Percentiles rank a stretch among this genome's conserved stretches.
These are phyloP conservation scores for Amborella trichopoda DNA, from an alignment of 164 flowering plant genomes.

Conservation along the genomic window DNA sequence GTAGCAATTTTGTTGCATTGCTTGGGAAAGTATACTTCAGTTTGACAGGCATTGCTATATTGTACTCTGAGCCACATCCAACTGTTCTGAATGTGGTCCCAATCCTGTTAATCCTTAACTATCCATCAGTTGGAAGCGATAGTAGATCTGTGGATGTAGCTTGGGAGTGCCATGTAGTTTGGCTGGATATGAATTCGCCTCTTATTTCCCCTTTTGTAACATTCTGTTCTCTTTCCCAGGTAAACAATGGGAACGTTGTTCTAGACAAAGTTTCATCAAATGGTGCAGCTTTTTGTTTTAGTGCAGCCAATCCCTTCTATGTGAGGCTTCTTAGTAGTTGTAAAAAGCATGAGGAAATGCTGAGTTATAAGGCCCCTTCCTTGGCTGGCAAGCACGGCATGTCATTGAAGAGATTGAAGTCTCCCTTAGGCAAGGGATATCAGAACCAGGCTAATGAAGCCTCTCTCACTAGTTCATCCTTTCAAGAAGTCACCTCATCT, in stretches of 20 bases:
- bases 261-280: constrained; percentile 26
- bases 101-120: too few species aligned
- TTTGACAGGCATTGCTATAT: too few species aligned
- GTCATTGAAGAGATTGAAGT: constrained; percentile 47
- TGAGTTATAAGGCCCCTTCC: constrained; percentile 7
- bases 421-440: constrained; percentile 26
- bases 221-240: constrained; percentile 46
- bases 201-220: too few species aligned
- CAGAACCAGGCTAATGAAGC: constrained; percentile 7
- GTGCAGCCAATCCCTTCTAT: constrained; percentile 56
- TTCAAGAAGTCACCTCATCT: constrained; percentile 12
- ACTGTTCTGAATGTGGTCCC: too few species aligned
- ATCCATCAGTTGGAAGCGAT: too few species aligned
- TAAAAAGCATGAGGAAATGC: constrained; percentile 17
- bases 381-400: constrained; percentile 2
- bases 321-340: constrained; percentile 34
- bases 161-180: background rate
- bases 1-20: background rate
- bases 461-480: constrained; percentile 12
- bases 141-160: too few species aligned
- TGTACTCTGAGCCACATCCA: too few species aligned
- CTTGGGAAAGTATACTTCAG: too few species aligned
- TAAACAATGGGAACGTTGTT: constrained; percentile 73
- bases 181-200: background rate
- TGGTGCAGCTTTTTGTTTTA: constrained; percentile 36